These are phyloP conservation scores for Earliella scabrosa DNA, from an alignment of 1,284 basidiomycete genomes.

Conservation along the genomic window DNA sequence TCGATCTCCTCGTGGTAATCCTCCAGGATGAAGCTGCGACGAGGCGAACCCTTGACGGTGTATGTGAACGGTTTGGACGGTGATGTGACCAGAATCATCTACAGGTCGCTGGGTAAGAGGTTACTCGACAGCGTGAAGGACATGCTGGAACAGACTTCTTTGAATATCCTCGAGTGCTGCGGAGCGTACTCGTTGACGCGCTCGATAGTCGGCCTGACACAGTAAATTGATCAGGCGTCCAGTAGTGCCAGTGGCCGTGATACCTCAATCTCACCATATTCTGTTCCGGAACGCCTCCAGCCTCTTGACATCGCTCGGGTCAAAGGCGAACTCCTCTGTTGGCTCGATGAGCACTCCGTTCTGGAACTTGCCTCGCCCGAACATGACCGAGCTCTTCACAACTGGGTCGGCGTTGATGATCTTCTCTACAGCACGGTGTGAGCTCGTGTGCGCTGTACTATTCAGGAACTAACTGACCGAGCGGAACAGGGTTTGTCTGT, in stretches of 20 bases:
- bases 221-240: background rate
- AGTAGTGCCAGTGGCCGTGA: background rate
- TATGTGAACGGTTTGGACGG: slow-evolving; percentile 40
- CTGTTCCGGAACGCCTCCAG: slow-evolving; percentile 37
- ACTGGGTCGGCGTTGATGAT: slow-evolving; percentile 41
- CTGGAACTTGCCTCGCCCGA: slow-evolving; percentile 48
- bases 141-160: slow-evolving; percentile 31
- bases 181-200: slow-evolving; percentile 44
- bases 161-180: slow-evolving; percentile 46
- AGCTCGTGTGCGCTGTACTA: background rate
- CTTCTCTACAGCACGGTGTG: slow-evolving; percentile 33
- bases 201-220: slow-evolving; percentile 41
- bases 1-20: slow-evolving; percentile 42
- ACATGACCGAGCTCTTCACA: slow-evolving; percentile 38
- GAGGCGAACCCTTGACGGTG: slow-evolving; percentile 40
- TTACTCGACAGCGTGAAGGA: too few species aligned
- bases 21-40: slow-evolving; percentile 37
- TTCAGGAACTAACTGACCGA: background rate
- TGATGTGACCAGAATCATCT: slow-evolving; percentile 41
- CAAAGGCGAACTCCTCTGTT: slow-evolving; percentile 31
- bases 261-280: slow-evolving; percentile 35
- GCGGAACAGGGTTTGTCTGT: slow-evolving; percentile 17
- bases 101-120: too few species aligned
- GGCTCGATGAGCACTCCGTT: slow-evolving; percentile 49
- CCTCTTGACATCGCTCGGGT: slow-evolving; percentile 34